Conservation (phyloP, 257 asterid genomes). For the Mitragyna speciosa region DNA sequence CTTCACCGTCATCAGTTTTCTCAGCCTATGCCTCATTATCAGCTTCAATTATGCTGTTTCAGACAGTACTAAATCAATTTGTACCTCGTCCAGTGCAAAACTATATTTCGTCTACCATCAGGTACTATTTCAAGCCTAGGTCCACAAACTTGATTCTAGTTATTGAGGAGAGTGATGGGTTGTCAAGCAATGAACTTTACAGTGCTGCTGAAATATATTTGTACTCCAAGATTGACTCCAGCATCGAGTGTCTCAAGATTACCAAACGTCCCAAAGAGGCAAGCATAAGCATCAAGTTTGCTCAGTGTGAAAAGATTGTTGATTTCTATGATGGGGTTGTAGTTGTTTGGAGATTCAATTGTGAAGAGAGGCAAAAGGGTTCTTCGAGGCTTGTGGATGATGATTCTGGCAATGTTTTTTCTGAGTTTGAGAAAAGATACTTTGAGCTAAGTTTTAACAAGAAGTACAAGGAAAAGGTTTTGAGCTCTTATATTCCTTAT, state of each 20-base stretch:
- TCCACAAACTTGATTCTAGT: slow-evolving; percentile 30
- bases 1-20: slow-evolving; percentile 57
- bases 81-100: slow-evolving; percentile 50
- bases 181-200: slow-evolving; percentile 52
- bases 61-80: slow-evolving; percentile 55
- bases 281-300: slow-evolving; percentile 38
- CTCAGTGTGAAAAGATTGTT: slow-evolving; percentile 41
- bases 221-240: slow-evolving; percentile 41
- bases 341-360: slow-evolving; percentile 50
- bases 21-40: slow-evolving; percentile 61
- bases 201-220: slow-evolving; percentile 58
- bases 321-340: slow-evolving; percentile 44
- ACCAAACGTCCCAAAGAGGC: slow-evolving; percentile 49
- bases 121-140: slow-evolving; percentile 29
- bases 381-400: slow-evolving; percentile 27
- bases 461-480: slow-evolving; percentile 35
- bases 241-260: slow-evolving; percentile 50
- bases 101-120: slow-evolving; percentile 31
- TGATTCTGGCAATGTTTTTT: slow-evolving; percentile 4
- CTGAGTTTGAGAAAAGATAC: slow-evolving; percentile 37
- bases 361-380: slow-evolving; percentile 29
- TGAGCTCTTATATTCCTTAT: slow-evolving; percentile 51
- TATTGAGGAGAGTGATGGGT: slow-evolving; percentile 62
- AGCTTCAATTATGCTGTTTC: slow-evolving; percentile 50
- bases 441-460: slow-evolving; percentile 59